Percentiles rank a stretch among this genome's conserved stretches.
These are phyloP conservation scores for Silene conica DNA, from an alignment of 148 eudicot genomes.

Conservation along the genomic window DNA sequence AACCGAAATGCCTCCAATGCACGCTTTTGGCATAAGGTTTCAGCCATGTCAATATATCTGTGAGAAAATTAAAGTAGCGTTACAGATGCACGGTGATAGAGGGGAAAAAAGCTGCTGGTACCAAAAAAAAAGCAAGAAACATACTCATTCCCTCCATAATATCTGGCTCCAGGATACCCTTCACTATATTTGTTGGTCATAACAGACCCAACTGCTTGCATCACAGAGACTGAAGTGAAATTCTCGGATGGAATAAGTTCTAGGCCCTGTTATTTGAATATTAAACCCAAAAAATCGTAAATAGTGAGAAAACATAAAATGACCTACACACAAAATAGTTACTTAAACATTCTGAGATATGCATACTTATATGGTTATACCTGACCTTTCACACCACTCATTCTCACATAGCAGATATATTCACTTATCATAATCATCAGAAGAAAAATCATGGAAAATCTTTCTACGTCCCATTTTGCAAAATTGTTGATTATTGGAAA, in stretches of 20 bases:
- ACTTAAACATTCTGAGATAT: background rate
- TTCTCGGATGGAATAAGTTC: constrained; percentile 98
- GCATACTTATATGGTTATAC: background rate
- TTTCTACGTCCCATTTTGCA: background rate
- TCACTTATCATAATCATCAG: background rate
- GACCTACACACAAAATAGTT: background rate
- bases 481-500: background rate
- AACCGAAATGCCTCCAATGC: constrained; percentile 94
- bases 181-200: constrained; percentile 99
- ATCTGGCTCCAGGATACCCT: constrained; percentile 99
- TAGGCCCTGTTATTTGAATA: constrained; percentile 51
- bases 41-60: constrained; percentile 98
- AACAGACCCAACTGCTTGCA: constrained; percentile 99
- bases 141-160: constrained; percentile 99
- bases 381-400: background rate
- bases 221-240: constrained; percentile 90
- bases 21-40: constrained; percentile 91
- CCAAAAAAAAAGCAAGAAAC: constrained; percentile 21
- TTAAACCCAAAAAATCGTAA: background rate
- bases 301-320: background rate
- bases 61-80: background rate
- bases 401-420: background rate
- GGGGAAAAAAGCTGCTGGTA: background rate
- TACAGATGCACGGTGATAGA: background rate
- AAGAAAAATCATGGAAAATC: background rate